A percentile compares a stretch with the other conserved stretches of the same genome.
Evolutionary conservation across 345 rosid genomes (phyloP).

Genomic region (Citrus maxima): DNA sequence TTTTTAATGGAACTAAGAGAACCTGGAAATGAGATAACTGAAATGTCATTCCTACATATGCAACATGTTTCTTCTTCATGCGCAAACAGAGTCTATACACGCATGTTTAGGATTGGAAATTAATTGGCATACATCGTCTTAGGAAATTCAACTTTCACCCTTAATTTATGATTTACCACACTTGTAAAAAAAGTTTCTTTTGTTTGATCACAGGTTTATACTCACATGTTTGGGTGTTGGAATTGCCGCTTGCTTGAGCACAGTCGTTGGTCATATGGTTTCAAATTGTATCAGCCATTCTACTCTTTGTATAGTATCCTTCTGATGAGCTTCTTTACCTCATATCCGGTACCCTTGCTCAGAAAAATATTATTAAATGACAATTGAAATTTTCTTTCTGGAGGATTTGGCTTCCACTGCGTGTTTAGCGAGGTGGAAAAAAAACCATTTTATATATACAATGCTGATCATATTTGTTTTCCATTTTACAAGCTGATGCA

Average conservation of each 20-base stretch:
- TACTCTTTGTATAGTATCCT: constrained; percentile 49
- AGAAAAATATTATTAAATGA: too few relatives aligned
- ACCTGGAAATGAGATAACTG: too few relatives aligned
- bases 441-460: not conserved
- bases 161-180: not conserved
- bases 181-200: not conserved
- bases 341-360: not conserved
- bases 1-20: too few relatives aligned
- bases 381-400: not conserved
- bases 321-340: not conserved
- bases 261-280: constrained; percentile 34
- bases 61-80: too few relatives aligned
- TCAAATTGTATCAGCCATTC: constrained; percentile 33
- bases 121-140: not conserved
- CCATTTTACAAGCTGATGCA: not conserved
- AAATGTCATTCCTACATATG: too few relatives aligned
- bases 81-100: too few relatives aligned
- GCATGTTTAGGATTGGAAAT: too few relatives aligned
- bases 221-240: constrained; percentile 41
- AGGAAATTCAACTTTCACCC: not conserved
- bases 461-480: not conserved
- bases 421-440: not conserved
- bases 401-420: not conserved
- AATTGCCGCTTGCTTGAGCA: constrained; percentile 47
- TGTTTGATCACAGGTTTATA: constrained; percentile 49